Conservation (phyloP, 2,329 filamentous ascomycete genomes). For the Hyphodiscus sp. region DNA sequence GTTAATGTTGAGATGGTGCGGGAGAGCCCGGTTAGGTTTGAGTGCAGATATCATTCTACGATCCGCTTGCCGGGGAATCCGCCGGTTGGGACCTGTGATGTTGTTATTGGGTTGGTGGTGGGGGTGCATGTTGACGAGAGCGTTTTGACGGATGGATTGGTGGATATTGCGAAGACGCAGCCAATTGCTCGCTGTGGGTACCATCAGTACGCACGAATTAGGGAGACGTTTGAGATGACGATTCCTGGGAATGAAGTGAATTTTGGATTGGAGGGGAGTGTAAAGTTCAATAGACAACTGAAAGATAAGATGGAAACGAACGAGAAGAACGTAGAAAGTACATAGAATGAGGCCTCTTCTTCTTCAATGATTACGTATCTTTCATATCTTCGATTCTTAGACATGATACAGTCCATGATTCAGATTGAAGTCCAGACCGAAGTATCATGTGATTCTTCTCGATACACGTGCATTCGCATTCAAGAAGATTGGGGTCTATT, state of each 20-base stretch:
- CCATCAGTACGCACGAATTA: slow-evolving; percentile 50
- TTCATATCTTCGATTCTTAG: too few relatives aligned
- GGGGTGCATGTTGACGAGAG: slow-evolving; percentile 50
- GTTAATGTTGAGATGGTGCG: slow-evolving; percentile 46
- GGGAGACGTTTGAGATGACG: slow-evolving; percentile 53
- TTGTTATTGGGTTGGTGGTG: slow-evolving; percentile 48
- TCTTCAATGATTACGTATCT: too few relatives aligned
- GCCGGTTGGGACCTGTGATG: slow-evolving; percentile 50
- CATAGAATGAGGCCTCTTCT: too few relatives aligned
- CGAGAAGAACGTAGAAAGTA: too few relatives aligned
- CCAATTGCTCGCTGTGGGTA: slow-evolving; percentile 57
- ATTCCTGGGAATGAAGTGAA: slow-evolving; percentile 36
- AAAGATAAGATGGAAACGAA: too few relatives aligned
- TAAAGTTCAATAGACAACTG: background rate
- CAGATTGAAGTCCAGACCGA: too few relatives aligned
- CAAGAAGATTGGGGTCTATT: too few relatives aligned
- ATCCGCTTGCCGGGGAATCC: slow-evolving; percentile 48
- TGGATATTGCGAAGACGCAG: slow-evolving; percentile 50
- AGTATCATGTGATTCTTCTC: too few relatives aligned
- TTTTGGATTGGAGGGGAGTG: slow-evolving; percentile 35
- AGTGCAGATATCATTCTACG: slow-evolving; percentile 50
- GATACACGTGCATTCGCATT: too few relatives aligned
- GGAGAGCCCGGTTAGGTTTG: slow-evolving; percentile 49
- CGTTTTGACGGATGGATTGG: slow-evolving; percentile 46
- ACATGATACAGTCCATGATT: too few relatives aligned